Conservation (phyloP, 306 rosid species). For the Oemleria cerasiformis region DNA sequence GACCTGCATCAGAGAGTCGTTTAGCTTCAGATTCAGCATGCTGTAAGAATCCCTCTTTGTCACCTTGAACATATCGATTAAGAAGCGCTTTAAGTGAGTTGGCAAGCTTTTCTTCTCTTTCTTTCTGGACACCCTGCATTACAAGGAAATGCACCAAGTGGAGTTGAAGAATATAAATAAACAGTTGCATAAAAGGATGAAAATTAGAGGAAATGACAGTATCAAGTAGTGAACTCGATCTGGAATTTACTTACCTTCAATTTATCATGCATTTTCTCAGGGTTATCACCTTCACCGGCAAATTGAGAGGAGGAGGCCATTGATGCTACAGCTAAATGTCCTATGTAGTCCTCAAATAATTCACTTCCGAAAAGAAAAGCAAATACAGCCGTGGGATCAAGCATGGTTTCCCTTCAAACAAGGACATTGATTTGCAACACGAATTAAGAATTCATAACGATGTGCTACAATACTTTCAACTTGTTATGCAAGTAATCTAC, state of each 20-base stretch:
- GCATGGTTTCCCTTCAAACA: constrained; percentile 73
- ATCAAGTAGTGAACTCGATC: background rate
- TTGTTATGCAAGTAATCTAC: background rate
- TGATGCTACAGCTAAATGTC: constrained; percentile 89
- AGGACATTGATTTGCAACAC: constrained; percentile 7
- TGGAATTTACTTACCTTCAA: constrained; percentile 69
- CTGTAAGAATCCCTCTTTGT: constrained; percentile 61
- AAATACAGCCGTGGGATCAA: constrained; percentile 87
- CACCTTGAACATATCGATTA: constrained; percentile 66
- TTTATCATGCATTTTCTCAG: constrained; percentile 67
- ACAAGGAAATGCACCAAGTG: background rate
- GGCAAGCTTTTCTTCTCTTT: constrained; percentile 89
- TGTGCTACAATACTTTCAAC: too few relatives aligned
- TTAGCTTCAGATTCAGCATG: constrained; percentile 76
- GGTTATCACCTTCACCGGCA: constrained; percentile 50
- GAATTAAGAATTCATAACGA: background rate
- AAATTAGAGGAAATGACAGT: background rate
- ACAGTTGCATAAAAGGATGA: background rate
- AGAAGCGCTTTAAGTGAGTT: constrained; percentile 56
- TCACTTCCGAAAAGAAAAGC: constrained; percentile 90
- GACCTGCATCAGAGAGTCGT: constrained; percentile 83
- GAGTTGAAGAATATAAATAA: background rate
- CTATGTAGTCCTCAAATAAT: constrained; percentile 83
- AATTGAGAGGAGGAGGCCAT: constrained; percentile 87
- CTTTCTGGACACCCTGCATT: constrained; percentile 73